Percentiles rank a stretch among this genome's conserved stretches.
Conservation (phyloP, 768 basidiomycete species). For the Lactifluus pinguis region DNA sequence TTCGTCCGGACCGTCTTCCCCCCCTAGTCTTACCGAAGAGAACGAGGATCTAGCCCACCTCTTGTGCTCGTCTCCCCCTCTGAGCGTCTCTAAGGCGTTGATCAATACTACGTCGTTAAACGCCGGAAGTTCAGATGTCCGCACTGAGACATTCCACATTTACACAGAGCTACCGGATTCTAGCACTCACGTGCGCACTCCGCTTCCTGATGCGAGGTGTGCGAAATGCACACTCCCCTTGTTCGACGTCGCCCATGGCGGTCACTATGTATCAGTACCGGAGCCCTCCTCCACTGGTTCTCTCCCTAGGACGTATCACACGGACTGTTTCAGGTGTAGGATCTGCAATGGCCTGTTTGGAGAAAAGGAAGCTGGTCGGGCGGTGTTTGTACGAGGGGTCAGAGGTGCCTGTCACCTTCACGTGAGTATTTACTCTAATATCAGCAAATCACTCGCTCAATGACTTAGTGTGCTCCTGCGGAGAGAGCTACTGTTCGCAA, state of each 20-base stretch:
- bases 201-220: conserved; percentile 40
- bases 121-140: not conserved
- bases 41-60: conserved; percentile 1
- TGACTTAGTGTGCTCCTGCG: conserved; percentile 35
- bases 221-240: conserved; percentile 50
- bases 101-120: conserved; percentile 1
- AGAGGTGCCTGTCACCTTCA: conserved; percentile 64
- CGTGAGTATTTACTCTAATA: conserved; percentile 27
- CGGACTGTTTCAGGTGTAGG: conserved; percentile 65
- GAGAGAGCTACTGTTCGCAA: conserved; percentile 34
- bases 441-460: not conserved
- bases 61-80: conserved; percentile 41
- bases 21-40: conserved; percentile 15
- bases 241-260: conserved; percentile 47
- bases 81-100: not conserved
- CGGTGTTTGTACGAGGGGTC: conserved; percentile 59
- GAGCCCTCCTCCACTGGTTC: conserved; percentile 32
- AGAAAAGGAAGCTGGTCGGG: conserved; percentile 50
- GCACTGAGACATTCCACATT: not conserved
- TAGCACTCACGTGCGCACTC: conserved; percentile 22
- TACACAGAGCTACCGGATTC: not conserved
- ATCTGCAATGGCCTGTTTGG: conserved; percentile 58
- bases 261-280: conserved; percentile 66
- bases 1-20: conserved; percentile 40
- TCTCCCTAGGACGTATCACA: conserved; percentile 56